Conservation (phyloP, 305 asterid species). For the Solanum aculeatissimum region DNA sequence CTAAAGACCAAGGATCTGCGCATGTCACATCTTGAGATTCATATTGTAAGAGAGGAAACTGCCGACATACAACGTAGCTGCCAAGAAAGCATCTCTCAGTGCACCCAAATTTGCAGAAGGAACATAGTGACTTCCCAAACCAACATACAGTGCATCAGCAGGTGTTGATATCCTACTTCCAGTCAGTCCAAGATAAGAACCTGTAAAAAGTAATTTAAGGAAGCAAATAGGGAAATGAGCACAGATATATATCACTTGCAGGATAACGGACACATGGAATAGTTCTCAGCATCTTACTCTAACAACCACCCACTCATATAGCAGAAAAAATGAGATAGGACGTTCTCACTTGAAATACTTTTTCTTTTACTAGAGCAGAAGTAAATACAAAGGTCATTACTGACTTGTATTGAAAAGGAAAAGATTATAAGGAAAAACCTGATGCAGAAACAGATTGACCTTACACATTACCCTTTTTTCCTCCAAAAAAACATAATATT, state of each 20-base stretch:
- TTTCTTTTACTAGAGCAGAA: background rate
- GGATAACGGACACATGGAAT: background rate
- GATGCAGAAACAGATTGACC: background rate
- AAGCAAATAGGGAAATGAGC: background rate
- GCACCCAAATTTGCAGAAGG: conserved; percentile 73
- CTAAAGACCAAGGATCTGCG: background rate
- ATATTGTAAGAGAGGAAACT: background rate
- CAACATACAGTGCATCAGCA: conserved; percentile 90
- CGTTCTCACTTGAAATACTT: background rate
- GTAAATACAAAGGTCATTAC: background rate
- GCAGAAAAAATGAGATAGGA: background rate
- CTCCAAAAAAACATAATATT: background rate
- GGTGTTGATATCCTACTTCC: conserved; percentile 85
- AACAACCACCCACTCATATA: background rate
- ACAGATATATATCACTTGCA: background rate
- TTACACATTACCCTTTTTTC: background rate
- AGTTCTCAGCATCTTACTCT: background rate
- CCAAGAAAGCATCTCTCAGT: conserved; percentile 52
- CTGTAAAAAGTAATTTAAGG: conserved; percentile 24
- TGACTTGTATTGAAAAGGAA: background rate
- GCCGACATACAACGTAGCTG: conserved; percentile 48
- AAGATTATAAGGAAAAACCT: background rate
- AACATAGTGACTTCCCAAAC: conserved; percentile 81
- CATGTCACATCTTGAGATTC: background rate
- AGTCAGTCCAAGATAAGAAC: conserved; percentile 92